These are phyloP conservation scores for Nannochloropsis gaditana DNA, from an alignment of 108 stramenopile species.

Conservation along the genomic window DNA sequence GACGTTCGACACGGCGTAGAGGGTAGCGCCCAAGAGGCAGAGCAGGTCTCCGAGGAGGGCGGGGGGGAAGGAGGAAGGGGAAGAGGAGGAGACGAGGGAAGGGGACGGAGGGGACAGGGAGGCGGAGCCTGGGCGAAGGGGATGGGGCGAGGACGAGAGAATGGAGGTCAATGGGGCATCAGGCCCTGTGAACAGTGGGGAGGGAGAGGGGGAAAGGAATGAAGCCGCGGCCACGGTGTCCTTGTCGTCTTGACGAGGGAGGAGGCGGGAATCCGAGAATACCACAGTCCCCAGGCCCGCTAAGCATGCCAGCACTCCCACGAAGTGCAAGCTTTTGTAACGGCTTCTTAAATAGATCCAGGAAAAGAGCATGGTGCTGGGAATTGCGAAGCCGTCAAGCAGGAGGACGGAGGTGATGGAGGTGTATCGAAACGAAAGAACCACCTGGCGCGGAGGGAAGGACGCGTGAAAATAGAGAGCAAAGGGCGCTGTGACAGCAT, in stretches of 20 bases:
- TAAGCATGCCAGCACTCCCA: conserved; percentile 72
- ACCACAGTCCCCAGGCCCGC: conserved; percentile 71
- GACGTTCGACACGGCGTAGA: conserved; percentile 77
- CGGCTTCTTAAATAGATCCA: conserved; percentile 60
- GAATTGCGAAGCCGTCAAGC: conserved; percentile 86
- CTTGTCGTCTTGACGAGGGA: conserved; percentile 31
- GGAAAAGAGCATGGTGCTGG: conserved; percentile 80
- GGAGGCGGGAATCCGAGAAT: conserved; percentile 57
- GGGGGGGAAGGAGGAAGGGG: conserved; percentile 22
- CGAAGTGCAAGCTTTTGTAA: conserved; percentile 64
- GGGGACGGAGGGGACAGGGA: conserved; percentile 40
- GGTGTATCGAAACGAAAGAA: conserved; percentile 80
- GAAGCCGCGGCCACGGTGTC: conserved; percentile 24
- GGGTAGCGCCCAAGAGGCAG: conserved; percentile 70
- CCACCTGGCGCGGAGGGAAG: conserved; percentile 34
- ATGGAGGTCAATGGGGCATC: neutral
- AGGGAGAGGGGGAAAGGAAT: too few relatives aligned
- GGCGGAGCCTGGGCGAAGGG: neutral
- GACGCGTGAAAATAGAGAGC: neutral
- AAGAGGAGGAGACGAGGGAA: neutral
- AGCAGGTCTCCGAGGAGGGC: conserved; percentile 69
- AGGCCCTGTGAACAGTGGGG: too few relatives aligned
- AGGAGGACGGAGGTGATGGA: conserved; percentile 81
- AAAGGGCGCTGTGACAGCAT: neutral
- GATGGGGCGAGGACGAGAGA: neutral